Base-by-base conservation (phyloP, 208 protist genomes). In the Leishmania gerbilli region DNA sequence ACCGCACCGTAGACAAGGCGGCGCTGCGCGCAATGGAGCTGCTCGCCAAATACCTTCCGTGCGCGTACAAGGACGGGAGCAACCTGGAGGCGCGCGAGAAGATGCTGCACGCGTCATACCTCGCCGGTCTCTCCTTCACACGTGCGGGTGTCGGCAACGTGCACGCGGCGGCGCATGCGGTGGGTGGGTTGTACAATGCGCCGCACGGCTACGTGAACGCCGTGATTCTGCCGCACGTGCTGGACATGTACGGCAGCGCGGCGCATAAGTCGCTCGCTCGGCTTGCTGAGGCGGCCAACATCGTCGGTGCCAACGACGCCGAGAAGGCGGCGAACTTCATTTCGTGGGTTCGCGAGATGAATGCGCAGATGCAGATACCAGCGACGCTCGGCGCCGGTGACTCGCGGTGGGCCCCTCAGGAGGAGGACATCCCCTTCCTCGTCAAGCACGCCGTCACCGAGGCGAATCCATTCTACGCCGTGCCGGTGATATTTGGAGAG, bases 151-250 rank as follows among this genome's bases (percentile, higher is more conserved):
- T 98, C n/a, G 95, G 93, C 83, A 89, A 96, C 80, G 88, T 91
- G 55, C 95, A 98, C 82, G 93, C 92, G 15, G 82, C 91, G 9
- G 93, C 95, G 42, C 94, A 98, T 82, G 84, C 88, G 37, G 82
- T 98, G 8, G 94, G 95, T 49, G 84, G 87, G 27, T 65, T 92
- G 45, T 97, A 92, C 87, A 82, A 97, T 64, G 85, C 94, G 58
- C 91, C 94, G 49, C 94, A 98, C 85, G 94, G 95, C 47, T 87
- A 89, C 64, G 90, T 91, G n/a, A 97, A 97, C 82, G 92, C 93
- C 0, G 76, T 98, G 1, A 82, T 96, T 27, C 86, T 98, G 51
- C 91, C 88, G 24, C 89, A 93, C 76, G 86, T 94, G 31, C 84
- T 95, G n/a, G 83, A 91, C 9, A 85, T 86, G 76, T 93, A 92